These are phyloP conservation scores for Rubia tinctorum DNA, from an alignment of 305 asterid genomes.

Conservation along the genomic window DNA sequence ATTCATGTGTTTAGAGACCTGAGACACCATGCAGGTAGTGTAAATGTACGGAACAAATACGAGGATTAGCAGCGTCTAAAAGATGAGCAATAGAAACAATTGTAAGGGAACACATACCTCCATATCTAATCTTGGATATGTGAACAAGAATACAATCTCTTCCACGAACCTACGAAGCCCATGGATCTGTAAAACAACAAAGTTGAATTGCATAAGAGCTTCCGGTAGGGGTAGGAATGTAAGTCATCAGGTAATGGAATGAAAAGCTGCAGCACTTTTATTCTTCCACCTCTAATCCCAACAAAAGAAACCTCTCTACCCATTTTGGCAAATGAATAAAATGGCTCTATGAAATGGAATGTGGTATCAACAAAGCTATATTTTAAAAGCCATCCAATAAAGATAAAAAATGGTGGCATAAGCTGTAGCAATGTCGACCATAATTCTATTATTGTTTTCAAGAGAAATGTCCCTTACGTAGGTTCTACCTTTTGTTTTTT, in stretches of 20 bases:
- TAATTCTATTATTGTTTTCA: not conserved
- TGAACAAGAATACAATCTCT: slow-evolving; percentile 79
- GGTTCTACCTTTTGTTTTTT: slow-evolving; percentile 73
- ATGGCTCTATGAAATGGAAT: not conserved
- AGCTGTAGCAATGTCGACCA: not conserved
- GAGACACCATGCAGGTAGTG: slow-evolving; percentile 14
- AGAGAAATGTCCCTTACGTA: not conserved
- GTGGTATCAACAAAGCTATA: not conserved
- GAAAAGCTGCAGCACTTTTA: not conserved
- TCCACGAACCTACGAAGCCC: slow-evolving; percentile 75
- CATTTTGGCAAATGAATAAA: not conserved
- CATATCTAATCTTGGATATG: slow-evolving; percentile 93
- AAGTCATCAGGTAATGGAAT: not conserved
- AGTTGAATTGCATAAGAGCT: not conserved
- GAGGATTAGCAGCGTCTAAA: too few species aligned
- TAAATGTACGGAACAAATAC: not conserved
- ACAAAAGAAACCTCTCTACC: not conserved
- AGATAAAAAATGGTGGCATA: not conserved
- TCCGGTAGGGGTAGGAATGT: not conserved
- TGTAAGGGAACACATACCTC: slow-evolving; percentile 47
- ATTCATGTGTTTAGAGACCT: slow-evolving; percentile 93
- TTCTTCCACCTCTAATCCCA: too few species aligned
- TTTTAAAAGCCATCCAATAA: not conserved
- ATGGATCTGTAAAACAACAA: slow-evolving; percentile 36
- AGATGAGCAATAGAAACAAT: slow-evolving; percentile 3